Base-by-base conservation (phyloP, 257 asterid genomes). In the Solanum microdontum region DNA sequence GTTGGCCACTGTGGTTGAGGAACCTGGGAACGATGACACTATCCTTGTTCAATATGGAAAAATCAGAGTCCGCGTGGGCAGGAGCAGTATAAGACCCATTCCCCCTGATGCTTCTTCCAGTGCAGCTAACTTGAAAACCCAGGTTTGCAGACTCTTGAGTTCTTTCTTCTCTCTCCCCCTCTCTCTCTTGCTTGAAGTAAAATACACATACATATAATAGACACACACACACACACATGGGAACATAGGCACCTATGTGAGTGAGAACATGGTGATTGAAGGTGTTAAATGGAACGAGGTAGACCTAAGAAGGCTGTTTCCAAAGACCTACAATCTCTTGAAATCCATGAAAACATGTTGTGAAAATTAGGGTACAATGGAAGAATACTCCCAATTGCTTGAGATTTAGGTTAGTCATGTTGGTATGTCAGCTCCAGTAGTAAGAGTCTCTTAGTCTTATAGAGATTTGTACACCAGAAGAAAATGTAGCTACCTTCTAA, bases 41-140 rank as follows among this genome's bases (percentile, higher is more conserved):
- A 92, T 94, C 89, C 95, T 97, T 86, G 96, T 97, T 85, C 98
- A 92, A 87, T 95, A 93, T 85, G 99, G 99, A 73, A 97, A 94
- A 91, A 92, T 97, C 84, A 92, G 92, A 88, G 92, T 91, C 86
- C 97, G 98, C 6, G 92, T 93, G 58, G 80, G 89, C 39, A 69
- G 76, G 79, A 89, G 87, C 91, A 90, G 90, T 76, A 80, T 97
- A 89, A 91, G 87, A 85, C 58, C 96, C 88, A 89, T 87, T 28
- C 85, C 90, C 84, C 26, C 64, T 40, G 91, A 90, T 85, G 90
- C 79, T 86, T 86, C 92, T 43, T 83, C 66, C 34, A 85, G 91
- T 75, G 87, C 93, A 88, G 88, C 87, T 84, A 90, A 75, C 88
- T 86, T 91, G 64, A 93, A 87, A 90, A 90, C 69, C 87, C 91